Percentiles rank a stretch among this genome's conserved stretches.
Evolutionary conservation across 1,284 basidiomycete species (phyloP).

Genomic region (Cystobasidium pallidum): DNA sequence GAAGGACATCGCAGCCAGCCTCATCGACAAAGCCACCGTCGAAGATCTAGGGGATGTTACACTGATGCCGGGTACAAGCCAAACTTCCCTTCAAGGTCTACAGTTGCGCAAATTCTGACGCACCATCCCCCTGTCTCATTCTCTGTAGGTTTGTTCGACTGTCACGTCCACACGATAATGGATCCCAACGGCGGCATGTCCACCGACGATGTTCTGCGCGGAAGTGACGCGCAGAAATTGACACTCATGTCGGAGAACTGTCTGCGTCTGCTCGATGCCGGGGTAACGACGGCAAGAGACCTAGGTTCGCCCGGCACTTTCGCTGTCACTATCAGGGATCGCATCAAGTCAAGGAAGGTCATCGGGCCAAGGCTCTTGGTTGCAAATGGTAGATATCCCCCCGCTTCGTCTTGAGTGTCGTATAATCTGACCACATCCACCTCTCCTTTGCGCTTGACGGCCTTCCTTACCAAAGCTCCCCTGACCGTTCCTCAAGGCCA

Average conservation of each 20-base stretch:
- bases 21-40: background rate
- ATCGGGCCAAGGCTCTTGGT: constrained; percentile 27
- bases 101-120: too few relatives aligned
- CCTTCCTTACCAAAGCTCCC: constrained; percentile 10
- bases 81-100: too few relatives aligned
- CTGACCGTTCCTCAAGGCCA: constrained; percentile 25
- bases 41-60: constrained; percentile 32
- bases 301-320: constrained; percentile 19
- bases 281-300: constrained; percentile 31
- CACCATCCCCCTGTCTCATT: background rate
- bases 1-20: background rate
- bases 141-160: constrained; percentile 28
- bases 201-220: constrained; percentile 13
- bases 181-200: constrained; percentile 15
- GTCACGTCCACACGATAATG: constrained; percentile 32
- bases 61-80: constrained; percentile 24
- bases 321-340: constrained; percentile 22
- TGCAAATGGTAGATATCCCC: constrained; percentile 5
- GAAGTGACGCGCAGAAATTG: background rate
- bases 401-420: too few relatives aligned
- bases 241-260: constrained; percentile 17
- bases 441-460: background rate
- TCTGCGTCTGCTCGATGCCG: constrained; percentile 34
- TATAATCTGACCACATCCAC: too few relatives aligned
- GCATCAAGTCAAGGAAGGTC: background rate